A percentile compares a stretch with the other conserved stretches of the same genome.
phyloP scores from a whole-genome alignment of 1,284 basidiomycete species.

The Schizophyllum amplum region DNA sequence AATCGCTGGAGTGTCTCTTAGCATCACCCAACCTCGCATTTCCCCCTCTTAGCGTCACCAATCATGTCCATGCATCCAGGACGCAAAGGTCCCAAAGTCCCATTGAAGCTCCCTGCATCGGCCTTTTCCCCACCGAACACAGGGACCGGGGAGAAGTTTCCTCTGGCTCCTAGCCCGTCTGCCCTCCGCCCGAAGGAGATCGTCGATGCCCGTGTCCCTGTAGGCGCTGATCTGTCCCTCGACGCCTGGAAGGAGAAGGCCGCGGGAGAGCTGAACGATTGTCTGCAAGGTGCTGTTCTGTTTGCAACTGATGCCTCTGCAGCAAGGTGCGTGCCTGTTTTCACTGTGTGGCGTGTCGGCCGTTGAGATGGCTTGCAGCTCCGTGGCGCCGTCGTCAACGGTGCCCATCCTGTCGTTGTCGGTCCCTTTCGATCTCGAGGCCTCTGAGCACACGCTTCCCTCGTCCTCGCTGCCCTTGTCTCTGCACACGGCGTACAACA shows the following conservation, averaged over 20 bases:
- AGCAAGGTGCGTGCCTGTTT: conserved; percentile 33
- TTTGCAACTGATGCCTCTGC: conserved; percentile 33
- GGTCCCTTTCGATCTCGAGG: conserved; percentile 50
- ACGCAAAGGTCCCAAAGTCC: conserved; percentile 50
- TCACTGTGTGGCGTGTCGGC: conserved; percentile 23
- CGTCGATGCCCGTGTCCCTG: conserved; percentile 56
- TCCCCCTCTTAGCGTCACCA: not conserved
- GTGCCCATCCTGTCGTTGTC: conserved; percentile 43
- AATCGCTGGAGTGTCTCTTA: not conserved
- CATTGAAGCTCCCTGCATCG: conserved; percentile 61
- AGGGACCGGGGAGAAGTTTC: conserved; percentile 57
- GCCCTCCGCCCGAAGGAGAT: conserved; percentile 54
- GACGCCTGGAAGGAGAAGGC: conserved; percentile 46
- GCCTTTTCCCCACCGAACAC: conserved; percentile 65
- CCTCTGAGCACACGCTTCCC: conserved; percentile 29
- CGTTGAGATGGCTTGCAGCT: not conserved
- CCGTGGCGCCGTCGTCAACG: conserved; percentile 17
- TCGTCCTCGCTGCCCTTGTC: conserved; percentile 37
- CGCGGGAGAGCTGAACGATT: conserved; percentile 34
- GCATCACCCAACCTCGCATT: not conserved
- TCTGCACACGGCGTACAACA: conserved; percentile 47
- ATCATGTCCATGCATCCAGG: not conserved
- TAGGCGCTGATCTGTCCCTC: conserved; percentile 30
- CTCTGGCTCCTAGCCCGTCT: conserved; percentile 59
- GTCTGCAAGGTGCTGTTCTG: conserved; percentile 46